phyloP scores from a whole-genome alignment of 768 basidiomycete genomes.

The Jaapia argillacea region DNA sequence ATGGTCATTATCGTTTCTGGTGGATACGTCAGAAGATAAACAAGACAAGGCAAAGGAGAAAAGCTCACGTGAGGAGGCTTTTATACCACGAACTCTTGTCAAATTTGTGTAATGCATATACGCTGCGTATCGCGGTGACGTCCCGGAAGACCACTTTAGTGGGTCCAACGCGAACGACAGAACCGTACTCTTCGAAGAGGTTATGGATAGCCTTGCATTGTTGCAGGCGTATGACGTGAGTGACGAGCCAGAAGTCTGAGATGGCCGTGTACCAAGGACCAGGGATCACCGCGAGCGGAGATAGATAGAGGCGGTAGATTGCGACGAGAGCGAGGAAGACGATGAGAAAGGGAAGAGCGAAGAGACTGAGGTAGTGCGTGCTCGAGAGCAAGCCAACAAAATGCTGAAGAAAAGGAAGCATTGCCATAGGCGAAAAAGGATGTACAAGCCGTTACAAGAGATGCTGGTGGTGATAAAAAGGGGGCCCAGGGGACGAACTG shows the following conservation, averaged over 20 bases:
- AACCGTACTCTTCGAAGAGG: conserved; percentile 65
- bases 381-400: too few relatives aligned
- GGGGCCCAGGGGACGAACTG: too few relatives aligned
- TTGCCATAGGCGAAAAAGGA: too few relatives aligned
- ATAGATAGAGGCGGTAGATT: conserved; percentile 42
- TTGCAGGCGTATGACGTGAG: conserved; percentile 60
- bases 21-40: conserved; percentile 11
- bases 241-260: conserved; percentile 62
- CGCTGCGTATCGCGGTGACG: conserved; percentile 53
- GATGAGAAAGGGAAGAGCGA: too few relatives aligned
- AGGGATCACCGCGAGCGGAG: conserved; percentile 63
- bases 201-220: conserved; percentile 62
- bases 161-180: conserved; percentile 69
- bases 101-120: conserved; percentile 72
- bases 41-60: conserved; percentile 10
- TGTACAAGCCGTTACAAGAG: too few relatives aligned
- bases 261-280: conserved; percentile 76
- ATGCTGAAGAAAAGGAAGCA: too few relatives aligned
- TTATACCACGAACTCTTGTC: conserved; percentile 79
- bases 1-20: conserved; percentile 76
- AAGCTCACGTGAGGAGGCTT: conserved; percentile 64
- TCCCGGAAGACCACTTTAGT: conserved; percentile 78
- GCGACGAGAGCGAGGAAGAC: conserved; percentile 21
- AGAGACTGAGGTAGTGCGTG: too few relatives aligned
- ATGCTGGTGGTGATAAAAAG: too few relatives aligned